These are phyloP conservation scores for Lepidium didymum DNA, from an alignment of 345 rosid species.

Conservation along the genomic window DNA sequence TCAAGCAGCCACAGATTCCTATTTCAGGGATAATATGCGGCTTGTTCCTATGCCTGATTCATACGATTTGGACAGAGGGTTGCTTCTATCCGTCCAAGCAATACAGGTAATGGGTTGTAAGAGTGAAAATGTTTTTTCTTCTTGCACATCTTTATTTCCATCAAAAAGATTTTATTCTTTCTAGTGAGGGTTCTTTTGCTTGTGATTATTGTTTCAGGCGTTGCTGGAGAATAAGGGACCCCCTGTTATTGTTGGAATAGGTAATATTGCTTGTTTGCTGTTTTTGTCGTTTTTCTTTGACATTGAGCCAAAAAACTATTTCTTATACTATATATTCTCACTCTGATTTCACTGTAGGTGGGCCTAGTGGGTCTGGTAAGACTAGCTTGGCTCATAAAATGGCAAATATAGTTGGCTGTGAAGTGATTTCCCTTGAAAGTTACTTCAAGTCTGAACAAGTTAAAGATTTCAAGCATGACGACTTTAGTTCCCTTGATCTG, in stretches of 20 bases:
- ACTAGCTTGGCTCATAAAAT: conserved; percentile 99
- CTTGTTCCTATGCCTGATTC: conserved; percentile 98
- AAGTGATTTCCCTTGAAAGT: conserved; percentile 97
- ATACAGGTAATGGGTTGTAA: conserved; percentile 62
- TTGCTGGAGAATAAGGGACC: conserved; percentile 88
- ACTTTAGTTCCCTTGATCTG: conserved; percentile 81
- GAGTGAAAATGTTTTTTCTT: not conserved
- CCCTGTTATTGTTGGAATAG: conserved; percentile 93
- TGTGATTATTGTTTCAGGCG: conserved; percentile 50
- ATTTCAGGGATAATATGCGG: conserved; percentile 85
- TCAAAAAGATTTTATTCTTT: not conserved
- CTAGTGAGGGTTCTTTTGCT: conserved; percentile 1
- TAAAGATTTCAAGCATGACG: conserved; percentile 89
- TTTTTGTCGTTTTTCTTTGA: not conserved
- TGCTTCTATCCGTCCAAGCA: conserved; percentile 98
- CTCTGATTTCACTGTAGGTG: conserved; percentile 53
- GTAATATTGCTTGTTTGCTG: conserved; percentile 36
- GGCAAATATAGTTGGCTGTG: conserved; percentile 99
- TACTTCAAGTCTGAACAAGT: conserved; percentile 82
- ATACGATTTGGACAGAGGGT: conserved; percentile 91
- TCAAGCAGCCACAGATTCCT: conserved; percentile 96
- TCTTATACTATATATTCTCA: not conserved
- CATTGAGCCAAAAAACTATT: not conserved
- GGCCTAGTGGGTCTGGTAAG: conserved; percentile 99
- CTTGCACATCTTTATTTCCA: not conserved